Percentiles rank a stretch among this genome's conserved stretches.
Evolutionary conservation across 306 rosid genomes (phyloP).

Genomic region (Glycine tomentella): DNA sequence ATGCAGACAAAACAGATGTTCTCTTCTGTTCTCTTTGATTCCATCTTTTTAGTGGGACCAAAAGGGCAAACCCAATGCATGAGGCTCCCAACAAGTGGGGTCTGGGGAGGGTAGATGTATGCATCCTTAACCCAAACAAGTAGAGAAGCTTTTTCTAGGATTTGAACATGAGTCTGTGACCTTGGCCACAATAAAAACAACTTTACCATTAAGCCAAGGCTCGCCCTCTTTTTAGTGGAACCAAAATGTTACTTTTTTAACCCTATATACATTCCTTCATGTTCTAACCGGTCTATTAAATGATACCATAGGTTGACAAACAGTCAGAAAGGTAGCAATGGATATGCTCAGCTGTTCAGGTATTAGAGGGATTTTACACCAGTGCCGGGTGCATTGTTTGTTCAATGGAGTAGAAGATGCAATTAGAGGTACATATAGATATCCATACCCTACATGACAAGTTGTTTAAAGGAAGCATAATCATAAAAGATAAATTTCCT

Average conservation of each 20-base stretch:
- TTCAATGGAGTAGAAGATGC: background rate
- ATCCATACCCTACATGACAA: background rate
- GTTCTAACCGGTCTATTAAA: background rate
- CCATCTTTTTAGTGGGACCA: background rate
- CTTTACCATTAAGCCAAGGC: background rate
- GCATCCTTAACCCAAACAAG: background rate
- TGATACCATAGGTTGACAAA: slow-evolving; percentile 3
- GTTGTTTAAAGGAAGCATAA: background rate
- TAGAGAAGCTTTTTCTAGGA: background rate
- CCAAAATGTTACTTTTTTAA: background rate
- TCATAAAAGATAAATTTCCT: background rate
- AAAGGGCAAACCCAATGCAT: background rate
- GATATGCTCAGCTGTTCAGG: background rate
- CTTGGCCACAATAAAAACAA: background rate
- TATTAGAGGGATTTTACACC: slow-evolving; percentile 8
- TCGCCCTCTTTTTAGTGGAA: background rate
- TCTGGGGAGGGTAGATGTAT: background rate
- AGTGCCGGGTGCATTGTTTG: background rate
- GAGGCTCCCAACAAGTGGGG: background rate
- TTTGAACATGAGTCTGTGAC: background rate
- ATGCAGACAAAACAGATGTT: background rate
- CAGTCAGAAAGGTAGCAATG: background rate
- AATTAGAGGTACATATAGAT: background rate
- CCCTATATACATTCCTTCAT: background rate
- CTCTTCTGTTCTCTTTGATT: background rate